Base-by-base conservation (phyloP, 2,329 filamentous ascomycete genomes). In the Neoscytalidium dimidiatum region DNA sequence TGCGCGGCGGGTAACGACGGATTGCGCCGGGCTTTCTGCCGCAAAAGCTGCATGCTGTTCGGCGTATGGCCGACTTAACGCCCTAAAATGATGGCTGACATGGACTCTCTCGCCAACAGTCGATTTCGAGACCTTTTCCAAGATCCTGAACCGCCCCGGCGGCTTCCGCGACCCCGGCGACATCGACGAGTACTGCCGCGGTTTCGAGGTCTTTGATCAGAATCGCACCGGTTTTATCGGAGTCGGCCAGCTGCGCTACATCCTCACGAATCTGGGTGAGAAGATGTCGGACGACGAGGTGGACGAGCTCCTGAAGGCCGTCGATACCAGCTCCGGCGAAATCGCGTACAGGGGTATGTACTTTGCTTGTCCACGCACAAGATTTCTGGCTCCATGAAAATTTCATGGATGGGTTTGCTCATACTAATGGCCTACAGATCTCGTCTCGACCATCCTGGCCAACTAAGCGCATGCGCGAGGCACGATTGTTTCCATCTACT, bases 211-310 rank as follows among this genome's bases (percentile, higher is more conserved):
- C 62, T 99, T 99, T 74, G 95, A 99, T 82, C 99, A 99, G 83
- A 95, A 99, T 79, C 91, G 97, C 88, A 97, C 93, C 67, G 95
- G 95, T 61, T 97, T 94, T 80, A 98, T 99, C 77, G 95, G 94
- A 64, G 94, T 98, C 69, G 95, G 95, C 66, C 95, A 99, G 83
- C 87, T 99, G 79, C 92, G 96, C 82, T 99, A 99, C 83, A 94
- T 99, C 78, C 82, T 99, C 75, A 99, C 95, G 65, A 98, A 98
- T 78, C 82, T 99, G 73, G 95, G 95, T 74, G 95, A 99, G 89
- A 98, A 98, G 86, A 97, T 99, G 93, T 92, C 91, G 67, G 94
- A 99, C 74, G 95, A 98, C 69, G 95, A 99, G 85, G 95, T 99
- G 56, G 94, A 98, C 79, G 95, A 99, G 86, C 86, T 99, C 76